phyloP scores from a whole-genome alignment of 2,329 filamentous ascomycete genomes.

The Venturia oleaginea region DNA sequence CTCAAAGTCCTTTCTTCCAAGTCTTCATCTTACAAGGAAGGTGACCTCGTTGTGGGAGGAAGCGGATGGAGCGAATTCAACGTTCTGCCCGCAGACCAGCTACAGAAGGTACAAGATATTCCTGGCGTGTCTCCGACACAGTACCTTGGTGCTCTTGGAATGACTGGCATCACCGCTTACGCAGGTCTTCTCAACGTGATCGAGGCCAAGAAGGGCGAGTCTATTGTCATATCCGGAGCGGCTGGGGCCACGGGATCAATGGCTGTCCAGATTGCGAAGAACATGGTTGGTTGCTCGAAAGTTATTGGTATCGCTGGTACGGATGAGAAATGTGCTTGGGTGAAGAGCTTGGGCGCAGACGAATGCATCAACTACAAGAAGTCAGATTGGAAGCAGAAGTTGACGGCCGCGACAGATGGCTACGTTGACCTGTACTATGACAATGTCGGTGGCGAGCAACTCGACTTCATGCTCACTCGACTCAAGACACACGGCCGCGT shows the following conservation, averaged over 20 bases:
- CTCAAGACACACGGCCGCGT: slow-evolving; percentile 34
- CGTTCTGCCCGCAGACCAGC: slow-evolving; percentile 27
- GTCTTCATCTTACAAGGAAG: slow-evolving; percentile 24
- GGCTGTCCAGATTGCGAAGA: slow-evolving; percentile 46
- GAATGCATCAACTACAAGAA: slow-evolving; percentile 47
- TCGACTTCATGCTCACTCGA: slow-evolving; percentile 37
- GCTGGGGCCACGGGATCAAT: slow-evolving; percentile 41
- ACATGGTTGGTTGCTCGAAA: slow-evolving; percentile 37
- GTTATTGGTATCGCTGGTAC: slow-evolving; percentile 46
- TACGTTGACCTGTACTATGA: slow-evolving; percentile 45
- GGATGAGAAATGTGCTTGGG: slow-evolving; percentile 44
- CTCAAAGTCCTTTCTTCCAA: slow-evolving; percentile 31
- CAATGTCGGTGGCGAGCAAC: slow-evolving; percentile 41
- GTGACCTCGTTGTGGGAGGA: slow-evolving; percentile 27
- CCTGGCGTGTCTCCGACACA: slow-evolving; percentile 33
- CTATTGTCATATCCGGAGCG: slow-evolving; percentile 38
- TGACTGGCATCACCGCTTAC: slow-evolving; percentile 38
- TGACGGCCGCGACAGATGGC: slow-evolving; percentile 38
- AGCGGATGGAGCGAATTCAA: slow-evolving; percentile 35
- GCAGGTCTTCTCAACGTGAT: slow-evolving; percentile 35
- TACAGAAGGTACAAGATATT: slow-evolving; percentile 25
- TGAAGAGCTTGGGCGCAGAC: slow-evolving; percentile 44
- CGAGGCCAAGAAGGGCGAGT: slow-evolving; percentile 30
- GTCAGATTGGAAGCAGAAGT: slow-evolving; percentile 36
- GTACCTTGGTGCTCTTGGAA: slow-evolving; percentile 39